Conservation (phyloP, 768 basidiomycete species). For the Rhodotorula paludigena region DNA sequence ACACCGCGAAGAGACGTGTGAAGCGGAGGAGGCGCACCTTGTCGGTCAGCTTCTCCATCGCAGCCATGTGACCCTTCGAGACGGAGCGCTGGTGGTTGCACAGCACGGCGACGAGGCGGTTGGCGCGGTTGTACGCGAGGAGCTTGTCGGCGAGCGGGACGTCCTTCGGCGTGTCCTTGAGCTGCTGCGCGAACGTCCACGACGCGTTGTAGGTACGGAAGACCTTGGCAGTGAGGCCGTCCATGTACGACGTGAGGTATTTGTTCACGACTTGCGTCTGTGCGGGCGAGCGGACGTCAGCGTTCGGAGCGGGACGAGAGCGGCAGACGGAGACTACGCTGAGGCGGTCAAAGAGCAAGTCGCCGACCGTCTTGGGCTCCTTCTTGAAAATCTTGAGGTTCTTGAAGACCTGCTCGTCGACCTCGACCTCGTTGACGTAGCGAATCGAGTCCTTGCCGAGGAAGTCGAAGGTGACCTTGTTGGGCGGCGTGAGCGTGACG, state of each 20-base stretch:
- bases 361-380: conserved; percentile 77
- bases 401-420: conserved; percentile 91
- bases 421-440: conserved; percentile 84
- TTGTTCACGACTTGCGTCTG: conserved; percentile 84
- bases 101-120: conserved; percentile 91
- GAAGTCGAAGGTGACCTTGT: conserved; percentile 90
- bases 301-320: not conserved
- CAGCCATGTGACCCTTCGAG: conserved; percentile 84
- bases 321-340: conserved; percentile 62
- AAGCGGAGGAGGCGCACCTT: conserved; percentile 57
- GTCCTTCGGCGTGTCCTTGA: conserved; percentile 67
- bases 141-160: conserved; percentile 89
- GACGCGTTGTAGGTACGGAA: conserved; percentile 99
- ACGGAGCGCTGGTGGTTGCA: conserved; percentile 98
- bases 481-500: conserved; percentile 81
- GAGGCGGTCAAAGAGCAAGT: conserved; percentile 90
- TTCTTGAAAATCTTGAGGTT: conserved; percentile 93
- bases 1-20: not conserved
- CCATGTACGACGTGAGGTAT: conserved; percentile 88
- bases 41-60: conserved; percentile 89
- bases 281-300: not conserved
- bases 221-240: conserved; percentile 95
- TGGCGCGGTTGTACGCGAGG: conserved; percentile 93
- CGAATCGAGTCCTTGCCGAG: conserved; percentile 98
- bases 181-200: conserved; percentile 83